phyloP scores from a whole-genome alignment of 2,329 filamentous ascomycete genomes.

The Penicillium sclerotigenum region DNA sequence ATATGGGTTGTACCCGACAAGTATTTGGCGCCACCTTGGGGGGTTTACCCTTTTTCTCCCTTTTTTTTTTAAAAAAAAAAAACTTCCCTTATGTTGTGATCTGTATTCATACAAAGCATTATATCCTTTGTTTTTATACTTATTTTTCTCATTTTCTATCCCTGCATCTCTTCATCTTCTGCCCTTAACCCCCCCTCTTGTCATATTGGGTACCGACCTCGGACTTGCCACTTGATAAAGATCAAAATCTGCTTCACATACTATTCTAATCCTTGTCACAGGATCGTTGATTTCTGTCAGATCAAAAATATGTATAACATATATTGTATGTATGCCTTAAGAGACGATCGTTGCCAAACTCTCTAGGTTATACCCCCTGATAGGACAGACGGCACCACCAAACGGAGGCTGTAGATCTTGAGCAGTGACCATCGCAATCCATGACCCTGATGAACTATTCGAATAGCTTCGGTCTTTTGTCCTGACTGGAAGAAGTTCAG shows the following conservation, averaged over 20 bases:
- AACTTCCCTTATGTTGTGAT: not conserved
- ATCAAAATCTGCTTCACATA: conserved; percentile 2
- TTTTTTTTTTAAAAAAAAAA: too few relatives aligned
- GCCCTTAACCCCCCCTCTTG: not conserved
- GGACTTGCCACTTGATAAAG: conserved; percentile 1
- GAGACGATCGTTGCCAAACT: conserved; percentile 1
- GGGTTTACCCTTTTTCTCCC: conserved; percentile 14
- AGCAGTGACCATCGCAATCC: conserved; percentile 7
- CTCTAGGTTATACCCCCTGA: not conserved
- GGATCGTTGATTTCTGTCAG: not conserved
- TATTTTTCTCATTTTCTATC: not conserved
- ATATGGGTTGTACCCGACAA: conserved; percentile 16
- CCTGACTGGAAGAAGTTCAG: conserved; percentile 1
- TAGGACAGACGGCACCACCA: conserved; percentile 4
- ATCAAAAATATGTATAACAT: not conserved
- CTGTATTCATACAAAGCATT: not conserved
- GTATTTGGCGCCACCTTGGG: conserved; percentile 16
- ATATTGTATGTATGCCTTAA: not conserved
- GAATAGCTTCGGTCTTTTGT: conserved; percentile 11
- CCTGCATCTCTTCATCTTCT: not conserved
- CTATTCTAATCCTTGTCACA: conserved; percentile 5
- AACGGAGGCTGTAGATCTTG: conserved; percentile 10
- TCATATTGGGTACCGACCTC: conserved; percentile 5
- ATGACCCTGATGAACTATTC: conserved; percentile 7
- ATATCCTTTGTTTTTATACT: conserved; percentile 9